Evolutionary conservation across 208 protist genomes (phyloP), one percentile per base, ranked within the genome.

Genomic region (Crithidia bombi): DNA sequence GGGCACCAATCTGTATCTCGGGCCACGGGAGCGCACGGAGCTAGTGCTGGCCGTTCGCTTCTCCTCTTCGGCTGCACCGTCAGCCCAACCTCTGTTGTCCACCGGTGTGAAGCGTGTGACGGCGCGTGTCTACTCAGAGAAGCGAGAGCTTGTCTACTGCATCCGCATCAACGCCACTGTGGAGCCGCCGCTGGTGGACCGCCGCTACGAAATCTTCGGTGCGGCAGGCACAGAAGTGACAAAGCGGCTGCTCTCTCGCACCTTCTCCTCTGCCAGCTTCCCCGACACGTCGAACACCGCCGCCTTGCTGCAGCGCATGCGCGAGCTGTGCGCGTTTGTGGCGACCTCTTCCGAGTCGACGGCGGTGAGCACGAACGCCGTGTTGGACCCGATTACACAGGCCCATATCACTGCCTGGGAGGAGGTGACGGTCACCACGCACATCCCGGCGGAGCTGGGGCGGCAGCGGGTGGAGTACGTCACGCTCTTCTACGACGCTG

Each of bases 331-430:
- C 69, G 76, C 78, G 32, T 80, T 81, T 39, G 76, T 77, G 10
- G 71, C 73, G 10, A 85, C 83, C 11, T 83, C 81, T 0, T 54
- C 65, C 25, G 81, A 81, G 32, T 30, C 39, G 15, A 94, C 89
- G 26, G 73, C 43, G n/a, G 89, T 83, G 64, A 73, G 81, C 50
- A 90, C 82, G 3, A 89, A 89, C 75, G 85, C 83, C 7, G 81
- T 93, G 61, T 47, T 94, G 19, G 91, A 96, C 73, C 86, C 91
- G 6, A 85, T 96, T 65, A 96, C 91, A 28, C 91, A 96, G 61
- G 78, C 79, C 35, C 86, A 85, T 69, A 62, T 96, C 52, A 87
- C 79, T 17, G 89, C 87, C 5, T 96, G 91, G 89, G 91, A 96
- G 74, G 89, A 96, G 78, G 75, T 85, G 15, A 77, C 73, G 17